Evolutionary conservation across 345 rosid species (phyloP).

Genomic region (Luvunga scandens): DNA sequence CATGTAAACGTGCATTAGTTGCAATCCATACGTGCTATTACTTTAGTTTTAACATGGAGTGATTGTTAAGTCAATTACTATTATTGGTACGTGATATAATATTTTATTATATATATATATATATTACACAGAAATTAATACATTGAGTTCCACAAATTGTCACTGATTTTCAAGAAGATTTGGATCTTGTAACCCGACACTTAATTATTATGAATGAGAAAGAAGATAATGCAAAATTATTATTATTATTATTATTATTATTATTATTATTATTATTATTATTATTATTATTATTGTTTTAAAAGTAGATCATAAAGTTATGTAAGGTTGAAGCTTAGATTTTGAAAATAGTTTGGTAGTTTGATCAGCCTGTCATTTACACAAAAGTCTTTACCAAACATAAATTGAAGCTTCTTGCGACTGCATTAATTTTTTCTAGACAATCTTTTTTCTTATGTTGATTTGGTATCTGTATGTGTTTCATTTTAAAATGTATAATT

Average conservation of each 20-base stretch:
- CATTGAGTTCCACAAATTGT: neutral
- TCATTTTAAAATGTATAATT: neutral
- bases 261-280: too few relatives aligned
- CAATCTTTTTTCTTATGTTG: neutral
- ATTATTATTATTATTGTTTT: too few relatives aligned
- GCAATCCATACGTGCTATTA: neutral
- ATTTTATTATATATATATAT: neutral
- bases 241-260: too few relatives aligned
- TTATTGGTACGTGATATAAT: neutral
- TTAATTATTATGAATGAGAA: neutral
- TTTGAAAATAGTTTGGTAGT: neutral
- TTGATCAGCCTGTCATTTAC: neutral
- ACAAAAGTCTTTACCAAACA: neutral
- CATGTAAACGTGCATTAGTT: neutral
- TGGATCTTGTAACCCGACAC: conserved; percentile 1
- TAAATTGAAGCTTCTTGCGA: neutral
- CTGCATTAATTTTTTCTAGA: neutral
- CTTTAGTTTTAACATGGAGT: neutral
- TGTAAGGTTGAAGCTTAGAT: neutral
- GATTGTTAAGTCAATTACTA: neutral
- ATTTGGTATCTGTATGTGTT: conserved; percentile 1
- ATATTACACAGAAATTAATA: neutral
- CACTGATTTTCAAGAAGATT: conserved; percentile 2
- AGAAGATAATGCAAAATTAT: neutral
- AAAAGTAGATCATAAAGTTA: neutral